Conservation (phyloP, 179 eudicot species). For the Nepenthes alata region DNA sequence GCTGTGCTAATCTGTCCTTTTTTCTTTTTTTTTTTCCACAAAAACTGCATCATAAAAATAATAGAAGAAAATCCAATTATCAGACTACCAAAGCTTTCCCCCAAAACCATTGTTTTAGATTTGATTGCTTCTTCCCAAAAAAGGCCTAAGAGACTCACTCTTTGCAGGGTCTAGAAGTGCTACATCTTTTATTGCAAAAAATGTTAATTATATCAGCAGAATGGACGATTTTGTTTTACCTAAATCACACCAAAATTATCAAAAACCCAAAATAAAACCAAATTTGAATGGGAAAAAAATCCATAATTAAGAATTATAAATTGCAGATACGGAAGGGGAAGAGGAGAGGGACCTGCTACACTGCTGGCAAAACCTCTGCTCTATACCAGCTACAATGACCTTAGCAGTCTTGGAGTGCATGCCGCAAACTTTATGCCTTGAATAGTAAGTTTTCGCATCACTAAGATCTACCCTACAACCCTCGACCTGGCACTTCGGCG, state of each 20-base stretch:
- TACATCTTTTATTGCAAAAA: too few species aligned
- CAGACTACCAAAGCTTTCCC: too few species aligned
- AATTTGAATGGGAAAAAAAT: not conserved
- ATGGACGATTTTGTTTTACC: not conserved
- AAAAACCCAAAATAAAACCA: not conserved
- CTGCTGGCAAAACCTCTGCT: slow-evolving; percentile 95
- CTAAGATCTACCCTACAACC: slow-evolving; percentile 85
- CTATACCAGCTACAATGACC: slow-evolving; percentile 65
- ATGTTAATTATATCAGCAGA: too few species aligned
- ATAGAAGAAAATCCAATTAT: too few species aligned
- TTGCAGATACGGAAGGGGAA: not conserved
- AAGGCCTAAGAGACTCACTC: too few species aligned
- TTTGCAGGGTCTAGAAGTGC: too few species aligned
- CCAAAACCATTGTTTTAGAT: too few species aligned
- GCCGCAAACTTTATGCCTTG: slow-evolving; percentile 88
- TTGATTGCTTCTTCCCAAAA: too few species aligned
- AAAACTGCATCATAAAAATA: too few species aligned
- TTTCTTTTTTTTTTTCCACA: too few species aligned
- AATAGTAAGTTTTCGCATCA: slow-evolving; percentile 78
- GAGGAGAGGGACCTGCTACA: slow-evolving; percentile 56
- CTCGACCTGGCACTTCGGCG: slow-evolving; percentile 87
- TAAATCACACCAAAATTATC: not conserved
- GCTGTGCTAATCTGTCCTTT: too few species aligned
- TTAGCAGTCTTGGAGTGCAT: slow-evolving; percentile 60
- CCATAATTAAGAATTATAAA: slow-evolving; percentile 1